Conservation (phyloP, 2,329 filamentous ascomycete genomes). For the Coniella vitis region DNA sequence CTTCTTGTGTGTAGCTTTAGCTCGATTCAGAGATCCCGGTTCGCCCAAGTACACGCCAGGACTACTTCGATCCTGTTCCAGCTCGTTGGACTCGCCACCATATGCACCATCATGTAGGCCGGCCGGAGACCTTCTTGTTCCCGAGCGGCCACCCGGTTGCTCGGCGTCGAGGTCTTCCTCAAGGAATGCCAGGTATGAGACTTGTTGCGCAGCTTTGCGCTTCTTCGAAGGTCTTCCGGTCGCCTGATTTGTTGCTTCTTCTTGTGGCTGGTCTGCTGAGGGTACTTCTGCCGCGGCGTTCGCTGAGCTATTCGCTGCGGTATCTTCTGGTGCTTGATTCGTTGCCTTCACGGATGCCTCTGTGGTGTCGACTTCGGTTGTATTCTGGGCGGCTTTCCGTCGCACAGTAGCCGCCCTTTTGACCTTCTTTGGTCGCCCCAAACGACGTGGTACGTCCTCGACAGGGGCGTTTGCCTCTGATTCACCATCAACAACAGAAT, state of each 20-base stretch:
- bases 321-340: too few species aligned
- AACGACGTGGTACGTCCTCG: neutral
- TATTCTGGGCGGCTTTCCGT: neutral
- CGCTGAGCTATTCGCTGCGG: neutral
- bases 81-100: neutral
- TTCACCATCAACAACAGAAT: too few species aligned
- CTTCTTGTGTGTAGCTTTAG: constrained; percentile 18
- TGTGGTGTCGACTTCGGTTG: neutral
- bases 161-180: neutral
- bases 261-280: too few species aligned
- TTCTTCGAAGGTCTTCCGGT: neutral
- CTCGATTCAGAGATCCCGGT: constrained; percentile 22
- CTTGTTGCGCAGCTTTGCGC: constrained; percentile 11
- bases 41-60: constrained; percentile 21
- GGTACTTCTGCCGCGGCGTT: neutral
- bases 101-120: neutral
- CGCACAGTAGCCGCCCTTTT: too few species aligned
- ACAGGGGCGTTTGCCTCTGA: neutral
- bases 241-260: too few species aligned
- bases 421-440: constrained; percentile 1
- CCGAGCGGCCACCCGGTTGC: neutral
- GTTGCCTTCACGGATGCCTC: neutral
- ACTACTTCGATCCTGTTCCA: constrained; percentile 6
- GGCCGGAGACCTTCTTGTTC: too few species aligned
- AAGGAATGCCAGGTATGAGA: constrained; percentile 3